These are phyloP conservation scores for Colletotrichum filicis DNA, from an alignment of 2,329 filamentous ascomycete genomes.

Conservation along the genomic window DNA sequence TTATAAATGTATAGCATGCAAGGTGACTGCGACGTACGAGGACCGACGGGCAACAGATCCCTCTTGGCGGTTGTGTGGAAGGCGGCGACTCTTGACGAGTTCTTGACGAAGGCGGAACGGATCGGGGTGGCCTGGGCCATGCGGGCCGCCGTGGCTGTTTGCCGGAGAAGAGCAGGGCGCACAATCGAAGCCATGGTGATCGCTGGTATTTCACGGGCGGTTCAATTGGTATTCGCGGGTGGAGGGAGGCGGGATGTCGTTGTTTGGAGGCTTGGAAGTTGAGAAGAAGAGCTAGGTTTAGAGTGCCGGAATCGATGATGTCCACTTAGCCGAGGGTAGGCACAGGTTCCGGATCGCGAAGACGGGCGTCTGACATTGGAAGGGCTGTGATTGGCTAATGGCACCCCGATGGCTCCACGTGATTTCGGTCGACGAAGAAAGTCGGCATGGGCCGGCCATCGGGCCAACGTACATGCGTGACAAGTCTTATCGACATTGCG, in stretches of 20 bases:
- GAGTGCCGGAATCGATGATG: slow-evolving; percentile 44
- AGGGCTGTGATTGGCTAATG: slow-evolving; percentile 55
- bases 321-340: slow-evolving; percentile 58
- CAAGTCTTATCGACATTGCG: slow-evolving; percentile 10
- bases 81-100: slow-evolving; percentile 71
- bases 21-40: slow-evolving; percentile 70
- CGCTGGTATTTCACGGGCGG: slow-evolving; percentile 7
- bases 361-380: slow-evolving; percentile 47
- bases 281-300: slow-evolving; percentile 24
- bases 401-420: slow-evolving; percentile 30
- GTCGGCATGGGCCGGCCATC: background rate
- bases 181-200: slow-evolving; percentile 66
- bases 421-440: slow-evolving; percentile 14
- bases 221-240: slow-evolving; percentile 30
- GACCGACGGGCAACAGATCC: slow-evolving; percentile 83
- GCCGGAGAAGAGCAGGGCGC: slow-evolving; percentile 66
- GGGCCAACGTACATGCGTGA: slow-evolving; percentile 12
- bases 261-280: slow-evolving; percentile 26
- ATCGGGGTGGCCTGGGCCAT: slow-evolving; percentile 46
- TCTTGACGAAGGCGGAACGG: slow-evolving; percentile 40
- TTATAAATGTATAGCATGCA: background rate
- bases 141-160: slow-evolving; percentile 57
- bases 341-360: background rate
- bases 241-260: slow-evolving; percentile 13
- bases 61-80: slow-evolving; percentile 87